Evolutionary conservation across 176 grass and related monocot genomes (phyloP).

Genomic region (Miscanthus lutarioriparius): DNA sequence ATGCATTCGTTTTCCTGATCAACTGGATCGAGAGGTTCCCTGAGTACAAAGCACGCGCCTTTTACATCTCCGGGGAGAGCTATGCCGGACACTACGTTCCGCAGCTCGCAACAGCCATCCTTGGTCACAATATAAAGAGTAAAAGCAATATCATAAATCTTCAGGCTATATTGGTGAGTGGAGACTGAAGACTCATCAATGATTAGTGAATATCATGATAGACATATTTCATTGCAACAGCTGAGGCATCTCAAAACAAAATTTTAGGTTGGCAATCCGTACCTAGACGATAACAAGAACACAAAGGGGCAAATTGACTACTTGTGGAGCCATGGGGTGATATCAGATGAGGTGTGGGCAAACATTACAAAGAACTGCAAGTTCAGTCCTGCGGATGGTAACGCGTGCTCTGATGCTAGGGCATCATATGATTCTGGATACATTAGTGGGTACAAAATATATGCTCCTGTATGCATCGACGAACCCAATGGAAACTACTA

Average conservation of each 20-base stretch:
- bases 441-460: slow-evolving; percentile 47
- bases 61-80: slow-evolving; percentile 68
- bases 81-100: slow-evolving; percentile 56
- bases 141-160: slow-evolving; percentile 43
- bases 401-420: not conserved
- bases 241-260: not conserved
- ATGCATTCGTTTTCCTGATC: slow-evolving; percentile 37
- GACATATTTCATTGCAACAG: not conserved
- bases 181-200: not conserved
- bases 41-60: slow-evolving; percentile 38
- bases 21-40: slow-evolving; percentile 56
- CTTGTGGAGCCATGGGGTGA: slow-evolving; percentile 47
- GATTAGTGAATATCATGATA: not conserved
- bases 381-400: not conserved
- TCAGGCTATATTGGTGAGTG: slow-evolving; percentile 31
- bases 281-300: slow-evolving; percentile 25
- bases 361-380: slow-evolving; percentile 49
- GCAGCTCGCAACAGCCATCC: slow-evolving; percentile 41
- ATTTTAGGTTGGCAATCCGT: slow-evolving; percentile 49
- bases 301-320: slow-evolving; percentile 21
- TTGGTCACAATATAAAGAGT: slow-evolving; percentile 31
- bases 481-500: slow-evolving; percentile 18
- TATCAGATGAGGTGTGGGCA: slow-evolving; percentile 38
- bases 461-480: slow-evolving; percentile 41
- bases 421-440: not conserved